Conservation (phyloP, 129 eudicot genomes). For the Ambrosia artemisiifolia region DNA sequence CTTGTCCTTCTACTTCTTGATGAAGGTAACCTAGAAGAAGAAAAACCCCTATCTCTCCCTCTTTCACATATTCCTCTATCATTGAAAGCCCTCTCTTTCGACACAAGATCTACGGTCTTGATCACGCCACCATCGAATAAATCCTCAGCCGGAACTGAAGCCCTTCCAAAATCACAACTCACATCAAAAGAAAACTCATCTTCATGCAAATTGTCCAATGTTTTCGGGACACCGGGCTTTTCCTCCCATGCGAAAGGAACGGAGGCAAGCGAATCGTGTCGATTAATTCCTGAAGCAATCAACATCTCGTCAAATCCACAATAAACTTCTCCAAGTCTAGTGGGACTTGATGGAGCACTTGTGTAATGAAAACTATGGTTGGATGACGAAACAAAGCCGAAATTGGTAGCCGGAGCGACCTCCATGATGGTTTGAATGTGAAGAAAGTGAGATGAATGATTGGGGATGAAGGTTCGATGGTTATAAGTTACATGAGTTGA, state of each 20-base stretch:
- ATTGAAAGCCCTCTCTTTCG: background rate
- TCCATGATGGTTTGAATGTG: slow-evolving; percentile 9
- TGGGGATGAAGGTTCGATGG: background rate
- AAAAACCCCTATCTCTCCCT: slow-evolving; percentile 56
- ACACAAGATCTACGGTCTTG: slow-evolving; percentile 25
- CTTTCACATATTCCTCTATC: slow-evolving; percentile 30
- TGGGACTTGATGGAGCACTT: slow-evolving; percentile 72
- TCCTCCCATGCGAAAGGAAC: slow-evolving; percentile 52
- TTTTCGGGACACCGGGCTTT: slow-evolving; percentile 41
- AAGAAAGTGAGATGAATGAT: slow-evolving; percentile 4
- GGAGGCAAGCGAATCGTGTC: background rate
- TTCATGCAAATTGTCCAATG: background rate
- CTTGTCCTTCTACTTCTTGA: slow-evolving; percentile 57
- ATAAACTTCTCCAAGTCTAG: slow-evolving; percentile 23
- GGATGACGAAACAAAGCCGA: slow-evolving; percentile 44
- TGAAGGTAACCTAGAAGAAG: slow-evolving; percentile 33
- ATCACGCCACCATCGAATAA: slow-evolving; percentile 56
- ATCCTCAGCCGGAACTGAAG: slow-evolving; percentile 50
- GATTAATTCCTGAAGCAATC: background rate
- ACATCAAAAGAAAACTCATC: slow-evolving; percentile 64
- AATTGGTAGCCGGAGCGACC: slow-evolving; percentile 28
- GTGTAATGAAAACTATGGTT: slow-evolving; percentile 33
- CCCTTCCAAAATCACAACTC: slow-evolving; percentile 25
- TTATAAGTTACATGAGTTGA: slow-evolving; percentile 15
- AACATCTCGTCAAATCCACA: slow-evolving; percentile 39